Conservation (phyloP, 306 rosid species). For the Purshia tridentata region DNA sequence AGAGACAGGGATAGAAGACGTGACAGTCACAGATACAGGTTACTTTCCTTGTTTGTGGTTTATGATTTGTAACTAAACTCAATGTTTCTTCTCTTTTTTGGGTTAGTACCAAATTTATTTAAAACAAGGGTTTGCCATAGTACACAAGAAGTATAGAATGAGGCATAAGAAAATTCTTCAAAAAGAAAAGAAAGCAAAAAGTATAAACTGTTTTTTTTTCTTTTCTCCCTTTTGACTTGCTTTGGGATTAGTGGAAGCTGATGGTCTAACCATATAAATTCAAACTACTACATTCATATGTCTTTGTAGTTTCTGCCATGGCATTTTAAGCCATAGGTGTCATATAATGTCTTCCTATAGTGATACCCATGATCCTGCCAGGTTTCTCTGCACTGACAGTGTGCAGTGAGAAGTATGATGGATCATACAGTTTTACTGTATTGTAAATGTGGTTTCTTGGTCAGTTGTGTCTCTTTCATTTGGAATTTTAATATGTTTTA, state of each 20-base stretch:
- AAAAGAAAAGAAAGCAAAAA: too few species aligned
- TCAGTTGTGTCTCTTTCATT: slow-evolving; percentile 10
- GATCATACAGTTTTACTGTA: slow-evolving; percentile 51
- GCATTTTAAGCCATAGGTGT: slow-evolving; percentile 73
- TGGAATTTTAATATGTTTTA: not conserved
- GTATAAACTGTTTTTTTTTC: too few species aligned
- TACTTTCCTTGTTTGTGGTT: slow-evolving; percentile 3
- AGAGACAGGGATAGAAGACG: slow-evolving; percentile 91
- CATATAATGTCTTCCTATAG: slow-evolving; percentile 72
- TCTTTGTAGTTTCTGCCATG: slow-evolving; percentile 50
- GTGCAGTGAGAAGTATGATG: slow-evolving; percentile 99
- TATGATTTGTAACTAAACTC: not conserved
- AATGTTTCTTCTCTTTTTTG: too few species aligned
- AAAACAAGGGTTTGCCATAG: too few species aligned
- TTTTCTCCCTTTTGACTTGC: too few species aligned
- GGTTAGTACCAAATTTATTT: too few species aligned
- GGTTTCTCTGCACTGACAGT: slow-evolving; percentile 99
- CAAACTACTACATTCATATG: slow-evolving; percentile 18
- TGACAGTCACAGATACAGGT: slow-evolving; percentile 92
- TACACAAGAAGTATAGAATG: too few species aligned
- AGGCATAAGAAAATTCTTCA: too few species aligned
- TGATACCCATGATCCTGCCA: slow-evolving; percentile 74
- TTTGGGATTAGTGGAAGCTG: slow-evolving; percentile 49
- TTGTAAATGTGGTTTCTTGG: slow-evolving; percentile 7
- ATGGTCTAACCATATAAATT: slow-evolving; percentile 22